A percentile compares a stretch with the other conserved stretches of the same genome.
These are phyloP conservation scores for Patellifolia procumbens DNA, from an alignment of 179 eudicot genomes.

Conservation along the genomic window DNA sequence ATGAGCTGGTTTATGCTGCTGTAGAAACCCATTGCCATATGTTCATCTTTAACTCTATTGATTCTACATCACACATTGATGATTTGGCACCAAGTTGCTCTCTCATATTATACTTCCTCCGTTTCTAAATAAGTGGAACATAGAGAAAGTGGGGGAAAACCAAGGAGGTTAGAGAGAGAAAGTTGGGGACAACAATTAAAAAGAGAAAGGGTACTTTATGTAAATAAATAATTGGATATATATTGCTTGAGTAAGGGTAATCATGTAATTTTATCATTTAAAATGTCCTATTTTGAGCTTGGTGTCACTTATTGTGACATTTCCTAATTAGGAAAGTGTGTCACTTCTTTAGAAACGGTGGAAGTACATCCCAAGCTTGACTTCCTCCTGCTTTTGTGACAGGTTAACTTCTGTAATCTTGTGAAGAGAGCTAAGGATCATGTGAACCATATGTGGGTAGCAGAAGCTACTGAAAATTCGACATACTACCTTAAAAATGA, in stretches of 20 bases:
- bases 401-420: conserved; percentile 88
- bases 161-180: too few relatives aligned
- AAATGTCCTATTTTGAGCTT: background rate
- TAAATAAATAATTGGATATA: too few relatives aligned
- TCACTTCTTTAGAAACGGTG: too few relatives aligned
- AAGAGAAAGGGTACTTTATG: too few relatives aligned
- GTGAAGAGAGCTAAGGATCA: conserved; percentile 71
- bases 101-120: too few relatives aligned
- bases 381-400: background rate
- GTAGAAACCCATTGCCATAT: too few relatives aligned
- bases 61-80: background rate
- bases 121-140: too few relatives aligned
- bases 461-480: conserved; percentile 88
- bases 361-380: background rate
- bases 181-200: too few relatives aligned
- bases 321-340: background rate
- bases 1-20: background rate
- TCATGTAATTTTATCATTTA: too few relatives aligned
- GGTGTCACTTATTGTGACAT: too few relatives aligned
- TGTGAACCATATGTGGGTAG: conserved; percentile 74
- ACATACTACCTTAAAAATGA: conserved; percentile 62
- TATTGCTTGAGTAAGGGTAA: too few relatives aligned
- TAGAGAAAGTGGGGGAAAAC: too few relatives aligned
- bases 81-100: conserved; percentile 2
- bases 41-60: background rate